Evolutionary conservation across 208 protist species (phyloP).

Genomic region (Vickermania ingenoplastis): DNA sequence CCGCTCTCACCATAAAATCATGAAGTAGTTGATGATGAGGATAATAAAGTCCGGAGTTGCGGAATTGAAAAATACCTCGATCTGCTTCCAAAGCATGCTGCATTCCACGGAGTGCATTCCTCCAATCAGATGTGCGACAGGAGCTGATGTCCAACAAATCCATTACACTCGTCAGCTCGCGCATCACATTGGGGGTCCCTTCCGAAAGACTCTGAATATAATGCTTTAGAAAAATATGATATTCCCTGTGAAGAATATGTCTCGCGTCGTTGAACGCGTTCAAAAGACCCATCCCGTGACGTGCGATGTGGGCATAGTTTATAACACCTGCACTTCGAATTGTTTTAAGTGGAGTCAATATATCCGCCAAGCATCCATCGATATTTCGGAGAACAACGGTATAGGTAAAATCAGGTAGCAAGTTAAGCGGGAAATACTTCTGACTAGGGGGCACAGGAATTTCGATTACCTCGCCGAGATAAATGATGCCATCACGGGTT

Average conservation of each 20-base stretch:
- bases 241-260: slow-evolving; percentile 60
- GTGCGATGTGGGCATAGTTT: slow-evolving; percentile 72
- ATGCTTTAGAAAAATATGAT: slow-evolving; percentile 34
- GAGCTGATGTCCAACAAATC: slow-evolving; percentile 27
- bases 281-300: slow-evolving; percentile 48
- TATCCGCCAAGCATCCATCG: slow-evolving; percentile 36
- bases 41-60: slow-evolving; percentile 56
- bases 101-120: slow-evolving; percentile 17
- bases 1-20: slow-evolving; percentile 58
- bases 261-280: slow-evolving; percentile 48
- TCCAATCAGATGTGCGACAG: slow-evolving; percentile 31
- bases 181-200: slow-evolving; percentile 36
- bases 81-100: slow-evolving; percentile 29
- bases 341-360: slow-evolving; percentile 50
- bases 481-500: slow-evolving; percentile 22
- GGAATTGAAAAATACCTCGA: slow-evolving; percentile 17
- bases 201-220: slow-evolving; percentile 52
- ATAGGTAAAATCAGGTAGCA: slow-evolving; percentile 50
- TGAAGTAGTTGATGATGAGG: slow-evolving; percentile 64
- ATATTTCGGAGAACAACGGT: slow-evolving; percentile 64
- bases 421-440: slow-evolving; percentile 23
- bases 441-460: slow-evolving; percentile 11
- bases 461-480: slow-evolving; percentile 16
- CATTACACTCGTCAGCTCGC: slow-evolving; percentile 44
- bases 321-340: slow-evolving; percentile 37